Percentiles rank a stretch among this genome's conserved stretches.
phyloP scores from a whole-genome alignment of 2,329 filamentous ascomycete species.

The Epichloe brachyelytri region DNA sequence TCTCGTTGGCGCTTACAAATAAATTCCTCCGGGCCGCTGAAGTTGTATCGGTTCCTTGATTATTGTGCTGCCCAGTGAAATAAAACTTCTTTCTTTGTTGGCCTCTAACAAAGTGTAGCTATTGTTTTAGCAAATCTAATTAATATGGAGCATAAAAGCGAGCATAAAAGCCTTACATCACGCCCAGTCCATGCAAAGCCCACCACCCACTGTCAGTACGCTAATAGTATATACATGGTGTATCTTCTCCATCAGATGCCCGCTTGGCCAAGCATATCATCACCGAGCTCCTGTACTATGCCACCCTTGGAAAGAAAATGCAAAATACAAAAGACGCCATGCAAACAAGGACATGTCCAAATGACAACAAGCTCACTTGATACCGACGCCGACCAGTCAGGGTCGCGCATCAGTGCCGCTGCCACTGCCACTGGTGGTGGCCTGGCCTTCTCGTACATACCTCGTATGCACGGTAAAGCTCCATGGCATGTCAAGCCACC shows the following conservation, averaged over 20 bases:
- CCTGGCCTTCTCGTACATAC: constrained; percentile 1
- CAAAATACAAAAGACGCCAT: not conserved
- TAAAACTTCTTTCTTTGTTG: no score
- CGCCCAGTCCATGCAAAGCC: not conserved
- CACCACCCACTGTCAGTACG: not conserved
- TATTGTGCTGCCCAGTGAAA: constrained; percentile 23
- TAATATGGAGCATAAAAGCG: not conserved
- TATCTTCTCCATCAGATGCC: not conserved
- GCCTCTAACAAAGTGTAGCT: no score
- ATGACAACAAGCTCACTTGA: not conserved
- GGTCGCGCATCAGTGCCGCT: not conserved
- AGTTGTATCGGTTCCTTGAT: constrained; percentile 31
- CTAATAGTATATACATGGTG: not conserved
- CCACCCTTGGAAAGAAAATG: not conserved
- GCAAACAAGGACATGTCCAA: not conserved
- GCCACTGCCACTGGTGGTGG: not conserved
- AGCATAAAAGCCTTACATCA: not conserved
- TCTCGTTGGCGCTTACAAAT: constrained; percentile 29
- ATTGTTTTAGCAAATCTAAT: not conserved
- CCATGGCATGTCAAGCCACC: constrained; percentile 18
- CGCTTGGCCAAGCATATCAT: not conserved
- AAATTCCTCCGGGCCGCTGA: constrained; percentile 30
- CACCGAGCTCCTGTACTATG: not conserved
- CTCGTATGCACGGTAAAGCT: constrained; percentile 11
- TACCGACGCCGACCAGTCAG: not conserved